Base-by-base conservation (phyloP, 441 rosid genomes). In the Jatropha podagrica region DNA sequence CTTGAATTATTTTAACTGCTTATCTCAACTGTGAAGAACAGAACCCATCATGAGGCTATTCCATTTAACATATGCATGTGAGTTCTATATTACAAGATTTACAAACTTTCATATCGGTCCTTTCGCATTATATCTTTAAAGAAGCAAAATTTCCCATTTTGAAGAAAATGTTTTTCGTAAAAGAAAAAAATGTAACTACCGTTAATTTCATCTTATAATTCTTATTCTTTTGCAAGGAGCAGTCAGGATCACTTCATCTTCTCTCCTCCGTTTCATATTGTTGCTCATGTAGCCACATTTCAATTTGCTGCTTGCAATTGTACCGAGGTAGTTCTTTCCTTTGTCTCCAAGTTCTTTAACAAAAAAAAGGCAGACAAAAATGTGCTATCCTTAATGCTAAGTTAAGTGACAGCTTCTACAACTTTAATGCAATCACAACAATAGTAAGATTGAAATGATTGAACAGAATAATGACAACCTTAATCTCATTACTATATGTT, bases 191-290 rank as follows among this genome's bases (percentile, higher is more conserved):
- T n/a, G 59, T 4, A 48, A 32, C 5, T 14, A 9, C 23, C 4
- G 15, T 2, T 61, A 59, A 44, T 13, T 61, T 80, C 83, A 79
- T 32, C 32, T 32, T 32, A 32, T 32, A 32, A 32, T 32, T 84
- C 76, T 77, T 63, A 73, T 74, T 74, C 81, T 86, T 76, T 86
- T 87, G 77, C 83, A 65, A 67, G 87, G 76, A 54, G 79, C 71
- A 66, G 72, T 82, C 10, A 48, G 44, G 18, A 83, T 69, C 66
- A 63, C 76, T 42, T 74, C 87, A 48, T 83, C 85, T 42, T 86
- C 87, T 61, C 89, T 82, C 56, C 42, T 37, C 68, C 88, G 70
- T 77, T 85, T 86, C 80, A 75, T 5, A 62, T 27, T 71, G 38
- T 70, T 65, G 51, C 69, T 69, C 41, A 41, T 2, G 65, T 46